Conservation (phyloP, 2,329 filamentous ascomycete species). For the Cladosporium austrohemisphaericum region DNA sequence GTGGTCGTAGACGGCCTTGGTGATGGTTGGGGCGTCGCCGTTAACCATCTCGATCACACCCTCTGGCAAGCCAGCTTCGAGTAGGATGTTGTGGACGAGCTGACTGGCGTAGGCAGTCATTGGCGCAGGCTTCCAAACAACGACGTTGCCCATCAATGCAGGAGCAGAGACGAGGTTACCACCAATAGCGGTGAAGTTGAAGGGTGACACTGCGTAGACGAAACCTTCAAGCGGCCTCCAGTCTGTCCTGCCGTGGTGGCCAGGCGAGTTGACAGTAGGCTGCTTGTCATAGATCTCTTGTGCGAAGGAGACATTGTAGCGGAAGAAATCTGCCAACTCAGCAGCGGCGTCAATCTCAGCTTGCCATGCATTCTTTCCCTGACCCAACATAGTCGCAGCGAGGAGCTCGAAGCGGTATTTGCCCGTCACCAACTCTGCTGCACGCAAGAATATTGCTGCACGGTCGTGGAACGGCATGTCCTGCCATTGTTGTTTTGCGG, state of each 20-base stretch:
- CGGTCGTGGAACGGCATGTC: conserved; percentile 82
- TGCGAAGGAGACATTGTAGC: conserved; percentile 88
- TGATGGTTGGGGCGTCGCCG: conserved; percentile 80
- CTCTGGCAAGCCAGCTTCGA: conserved; percentile 84
- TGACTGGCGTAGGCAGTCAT: conserved; percentile 85
- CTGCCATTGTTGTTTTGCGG: conserved; percentile 85
- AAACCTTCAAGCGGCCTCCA: conserved; percentile 90
- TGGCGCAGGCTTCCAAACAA: conserved; percentile 95
- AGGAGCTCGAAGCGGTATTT: conserved; percentile 98
- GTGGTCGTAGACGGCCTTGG: conserved; percentile 70
- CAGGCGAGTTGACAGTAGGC: conserved; percentile 74
- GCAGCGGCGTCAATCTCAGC: conserved; percentile 97
- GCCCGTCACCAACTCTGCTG: conserved; percentile 80
- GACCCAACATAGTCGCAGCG: conserved; percentile 91
- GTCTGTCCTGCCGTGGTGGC: conserved; percentile 89
- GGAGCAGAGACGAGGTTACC: conserved; percentile 81
- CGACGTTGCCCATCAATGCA: conserved; percentile 87
- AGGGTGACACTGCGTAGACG: conserved; percentile 89
- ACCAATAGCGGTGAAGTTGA: conserved; percentile 96
- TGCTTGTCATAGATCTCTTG: conserved; percentile 87
- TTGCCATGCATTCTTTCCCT: conserved; percentile 98
- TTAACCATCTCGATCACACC: conserved; percentile 93
- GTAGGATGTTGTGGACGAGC: conserved; percentile 82
- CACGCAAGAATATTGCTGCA: conserved; percentile 91
- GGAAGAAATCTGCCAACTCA: conserved; percentile 85